Evolutionary conservation across 2,329 filamentous ascomycete genomes (phyloP), one percentile per base, ranked within the genome.

Genomic region (Monosporascus sp.): DNA sequence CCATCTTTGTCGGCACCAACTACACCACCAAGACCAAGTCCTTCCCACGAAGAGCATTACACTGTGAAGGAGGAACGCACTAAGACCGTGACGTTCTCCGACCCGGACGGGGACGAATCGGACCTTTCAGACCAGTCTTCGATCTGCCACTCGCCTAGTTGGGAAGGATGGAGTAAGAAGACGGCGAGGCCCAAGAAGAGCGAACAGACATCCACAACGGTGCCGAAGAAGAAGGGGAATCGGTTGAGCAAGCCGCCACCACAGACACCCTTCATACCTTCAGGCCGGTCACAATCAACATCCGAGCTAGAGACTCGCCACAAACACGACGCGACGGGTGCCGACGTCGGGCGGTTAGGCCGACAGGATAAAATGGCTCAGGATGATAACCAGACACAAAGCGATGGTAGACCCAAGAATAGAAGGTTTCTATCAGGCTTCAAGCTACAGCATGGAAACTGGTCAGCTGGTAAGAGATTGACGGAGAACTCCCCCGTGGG

Each of bases 111-210:
- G 27, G 66, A 66, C 39, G 64, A 68, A 11, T 65, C 67, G 25
- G 53, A 61, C n/a, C 65, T 67, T 56, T 76, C 73, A 3, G 75
- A 75, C 48, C 67, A 74, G 48, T 77, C 74, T 3, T 78, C 75
- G 0, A 80, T 84, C 51, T 86, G 82, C 56, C 79, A 83, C 52
- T 85, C 82, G 1, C 82, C 82, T 2, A 83, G 77, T 52, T 85
- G 82, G 82, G 81, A 83, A 57, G 76, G 79, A 22, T 80, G 74
- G 3, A 74, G 76, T 20, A 77, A 72, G 58, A 81, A 78, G 60
- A 78, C 75, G 62, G 78, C 81, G 57, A 80, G 77, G 58, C 50
- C 59, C 24, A 67, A 66, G 63, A 80, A 77, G 48, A 68, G 66
- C 43, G 66, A 65, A 17, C 70, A 70, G n/a, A 69, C 66, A 47